A percentile compares a stretch with the other conserved stretches of the same genome.
These are phyloP conservation scores for Geranium rotundifolium DNA, from an alignment of 345 rosid species.

Conservation along the genomic window DNA sequence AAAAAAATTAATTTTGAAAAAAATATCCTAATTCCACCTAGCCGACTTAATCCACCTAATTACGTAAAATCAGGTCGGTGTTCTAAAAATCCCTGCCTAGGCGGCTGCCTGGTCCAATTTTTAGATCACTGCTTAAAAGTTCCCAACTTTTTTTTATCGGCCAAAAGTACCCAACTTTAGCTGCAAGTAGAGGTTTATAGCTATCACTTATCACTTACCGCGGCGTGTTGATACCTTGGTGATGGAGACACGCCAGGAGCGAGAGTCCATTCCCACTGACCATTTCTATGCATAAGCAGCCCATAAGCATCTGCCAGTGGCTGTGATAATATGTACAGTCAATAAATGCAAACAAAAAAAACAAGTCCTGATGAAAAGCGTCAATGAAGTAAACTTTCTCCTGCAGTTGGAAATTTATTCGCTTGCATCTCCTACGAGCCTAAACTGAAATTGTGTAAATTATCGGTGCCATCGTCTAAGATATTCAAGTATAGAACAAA, in stretches of 20 bases:
- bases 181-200: not conserved
- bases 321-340: conserved; percentile 30
- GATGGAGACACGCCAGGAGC: conserved; percentile 99
- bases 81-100: no score
- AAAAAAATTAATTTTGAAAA: no score
- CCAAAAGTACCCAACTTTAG: not conserved
- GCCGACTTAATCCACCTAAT: no score
- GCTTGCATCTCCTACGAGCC: no score
- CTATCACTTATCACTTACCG: conserved; percentile 43
- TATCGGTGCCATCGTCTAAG: not conserved
- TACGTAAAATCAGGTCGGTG: no score
- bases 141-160: no score
- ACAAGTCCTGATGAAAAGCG: not conserved
- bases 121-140: no score
- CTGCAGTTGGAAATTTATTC: no score
- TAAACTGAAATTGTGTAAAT: no score
- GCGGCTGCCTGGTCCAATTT: no score
- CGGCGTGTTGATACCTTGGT: conserved; percentile 88
- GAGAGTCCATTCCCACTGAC: conserved; percentile 99
- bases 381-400: not conserved
- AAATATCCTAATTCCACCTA: no score
- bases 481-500: conserved; percentile 8
- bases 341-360: conserved; percentile 4
- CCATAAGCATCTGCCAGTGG: conserved; percentile 96
- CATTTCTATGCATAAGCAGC: conserved; percentile 93